Base-by-base conservation (phyloP, 2,329 filamentous ascomycete genomes). In the Parastagonospora nodorum region DNA sequence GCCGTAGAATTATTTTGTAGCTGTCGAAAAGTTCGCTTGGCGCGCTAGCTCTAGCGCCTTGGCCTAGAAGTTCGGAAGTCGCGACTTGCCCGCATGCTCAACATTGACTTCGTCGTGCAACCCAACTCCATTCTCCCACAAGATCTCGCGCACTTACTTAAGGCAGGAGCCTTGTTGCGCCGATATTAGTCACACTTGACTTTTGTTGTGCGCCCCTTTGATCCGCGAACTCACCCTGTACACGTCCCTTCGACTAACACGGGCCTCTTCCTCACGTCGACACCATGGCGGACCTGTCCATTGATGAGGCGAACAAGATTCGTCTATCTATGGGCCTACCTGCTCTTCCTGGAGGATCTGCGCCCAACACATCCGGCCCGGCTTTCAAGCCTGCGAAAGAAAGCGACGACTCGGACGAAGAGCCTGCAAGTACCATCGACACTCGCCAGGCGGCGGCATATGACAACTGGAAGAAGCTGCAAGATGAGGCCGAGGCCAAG, bases 291-390 rank as follows among this genome's bases (percentile, higher is more conserved):
- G 66, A 73, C 62, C 63, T 74, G 41, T 69, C 67, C 47, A 92
- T 97, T 69, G 90, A 95, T 75, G 92, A 97, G 81, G 91, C 90
- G 60, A 97, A 97, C 78, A 89, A 92, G 70, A 88, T 97, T 68
- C 91, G 93, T 66, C 82, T 88, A 64, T 90, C 91, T 42, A 85
- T 97, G 78, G 93, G 93, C 68, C 86, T 97, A 80, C 90, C 93
- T 70, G 92, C 92, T 24, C 79, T 97, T 67, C 90, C 92, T 19
- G 89, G 95, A 9, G 90, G 90, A 60, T 82, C 81, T 51, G 74
- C 75, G 68, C 50, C 72, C 64, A 49, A 74, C 6, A 72, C 68
- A 70, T 74, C 78, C 46, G 84, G 83, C 46, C 84, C 84, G 2
- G 72, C 78, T 16, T 88, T 88, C 75, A 86, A 80, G 55, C 58